Base-by-base conservation (phyloP, 2,329 filamentous ascomycete species). In the Ceratocystis huliohia region DNA sequence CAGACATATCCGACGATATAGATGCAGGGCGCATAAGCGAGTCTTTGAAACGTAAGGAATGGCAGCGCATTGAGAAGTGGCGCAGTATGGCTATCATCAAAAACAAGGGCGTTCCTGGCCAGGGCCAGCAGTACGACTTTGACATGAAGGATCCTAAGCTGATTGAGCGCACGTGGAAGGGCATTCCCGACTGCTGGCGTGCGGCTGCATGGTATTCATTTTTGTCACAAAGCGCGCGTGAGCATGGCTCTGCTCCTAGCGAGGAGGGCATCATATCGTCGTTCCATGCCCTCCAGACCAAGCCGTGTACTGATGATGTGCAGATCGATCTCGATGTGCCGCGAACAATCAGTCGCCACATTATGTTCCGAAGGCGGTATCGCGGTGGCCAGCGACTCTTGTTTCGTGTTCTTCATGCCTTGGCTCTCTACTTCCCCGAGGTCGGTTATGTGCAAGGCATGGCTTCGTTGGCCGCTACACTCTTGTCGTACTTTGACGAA, bases 281-380 rank as follows among this genome's bases (percentile, higher is more conserved):
- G 37, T 96, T 91, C 73, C 83, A 89, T 73, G 82, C 84, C 56
- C 82, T 95, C 33, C 87, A 95, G 72, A 79, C 85, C 17, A 78
- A 85, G 68, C 84, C 84, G 65, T 96, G 89, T 2, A 86, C 91
- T 0, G 94, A 99, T 73, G 94, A 99, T 74, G 86, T 93, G 25
- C 94, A 99, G 76, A 99, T 99, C 71, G 94, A 99, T 74, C 84
- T 97, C 56, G 94, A 99, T 74, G 94, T 99, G 20, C 94, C 94
- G 0, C 84, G 94, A 65, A 97, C 94, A 3, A 96, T 99, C 74
- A 95, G 86, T 74, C 86, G 89, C 69, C 94, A 99, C 76, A 93
- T 99, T 75, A 96, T 99, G 93, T 99, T 99, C 74, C 86, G 94
- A 59, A 83, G 86, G 69, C 84, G 94, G 63, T 99, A 99, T 76